Evolutionary conservation across 805 yeast genomes (phyloP), one percentile per base, ranked within the genome.

Genomic region (Suhomyces tanzawaensis): DNA sequence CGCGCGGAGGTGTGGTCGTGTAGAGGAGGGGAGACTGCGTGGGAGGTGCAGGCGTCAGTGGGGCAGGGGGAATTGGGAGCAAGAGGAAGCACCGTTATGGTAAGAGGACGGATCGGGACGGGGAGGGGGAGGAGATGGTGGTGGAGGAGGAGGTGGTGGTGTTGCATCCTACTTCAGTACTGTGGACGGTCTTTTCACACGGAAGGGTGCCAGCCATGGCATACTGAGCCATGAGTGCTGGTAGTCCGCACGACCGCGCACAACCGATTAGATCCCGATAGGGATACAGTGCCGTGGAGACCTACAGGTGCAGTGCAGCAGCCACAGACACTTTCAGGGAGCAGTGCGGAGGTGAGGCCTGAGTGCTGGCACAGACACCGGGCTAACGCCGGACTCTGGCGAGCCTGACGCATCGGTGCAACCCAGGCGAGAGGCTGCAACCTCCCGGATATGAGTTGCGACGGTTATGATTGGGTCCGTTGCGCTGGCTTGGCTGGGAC

Each of bases 1-100:
- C 36, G 33, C 30, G 30, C 25, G 29, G 19, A 9, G 13, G 14
- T 13, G 6, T 13, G 27, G 27, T 24, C 27, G 27, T 24, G 27
- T 18, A n/a, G 32, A 13, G 30, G 30, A 15, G 30, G 30, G 22
- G 32, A 12, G 27, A 18, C 32, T 9, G n/a, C 27, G 22, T 9
- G 27, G 27, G 27, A 13, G 14, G n/a, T 24, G 23, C 23, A 21
- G 7, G 9, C 23, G 8, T 7, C 7, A 24, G 27, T 8, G 14
- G 13, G 27, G 13, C 27, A 7, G 13, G 13, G 27, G n/a, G 27
- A 9, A 12, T 7, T 9, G 23, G 23, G 23, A 21, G 9, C 7
- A 7, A 9, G 9, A 21, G 8, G 23, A 21, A 9, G 23, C 23
- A 7, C 7, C 23, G 23, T 21, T 9, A 21, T 7, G 9, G 23